Evolutionary conservation across 2,329 filamentous ascomycete species (phyloP).

Genomic region (Venturia effusa): DNA sequence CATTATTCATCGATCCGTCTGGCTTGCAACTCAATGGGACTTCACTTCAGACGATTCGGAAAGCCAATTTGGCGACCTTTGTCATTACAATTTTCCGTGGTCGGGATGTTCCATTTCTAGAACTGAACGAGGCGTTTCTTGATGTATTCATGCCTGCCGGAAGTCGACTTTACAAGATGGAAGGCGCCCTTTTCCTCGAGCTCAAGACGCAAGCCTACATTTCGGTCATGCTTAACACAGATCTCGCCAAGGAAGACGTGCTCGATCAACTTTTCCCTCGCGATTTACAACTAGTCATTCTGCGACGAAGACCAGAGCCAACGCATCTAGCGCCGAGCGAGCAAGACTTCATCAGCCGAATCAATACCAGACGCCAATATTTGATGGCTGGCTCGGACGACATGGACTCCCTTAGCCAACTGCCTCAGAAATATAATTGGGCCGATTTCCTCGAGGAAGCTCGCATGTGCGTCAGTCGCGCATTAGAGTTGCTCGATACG

Average conservation of each 20-base stretch:
- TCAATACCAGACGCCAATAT: constrained; percentile 44
- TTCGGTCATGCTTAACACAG: constrained; percentile 46
- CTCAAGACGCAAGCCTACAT: constrained; percentile 59
- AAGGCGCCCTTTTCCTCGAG: constrained; percentile 50
- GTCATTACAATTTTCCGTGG: constrained; percentile 53
- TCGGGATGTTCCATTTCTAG: constrained; percentile 52
- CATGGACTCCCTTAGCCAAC: constrained; percentile 28
- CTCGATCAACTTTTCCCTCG: constrained; percentile 50
- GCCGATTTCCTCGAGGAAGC: constrained; percentile 48
- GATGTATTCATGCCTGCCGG: constrained; percentile 53
- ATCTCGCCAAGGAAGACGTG: constrained; percentile 44
- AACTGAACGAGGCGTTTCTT: constrained; percentile 52
- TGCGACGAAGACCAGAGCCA: constrained; percentile 43
- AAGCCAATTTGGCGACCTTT: constrained; percentile 55
- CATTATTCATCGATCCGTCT: background rate
- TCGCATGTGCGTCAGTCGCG: constrained; percentile 46
- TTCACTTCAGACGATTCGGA: constrained; percentile 31
- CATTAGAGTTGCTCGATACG: constrained; percentile 32
- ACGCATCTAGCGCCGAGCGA: constrained; percentile 45
- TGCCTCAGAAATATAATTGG: constrained; percentile 53
- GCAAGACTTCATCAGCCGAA: constrained; percentile 46
- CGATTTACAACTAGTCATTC: constrained; percentile 43
- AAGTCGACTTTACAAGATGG: constrained; percentile 46
- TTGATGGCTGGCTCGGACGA: constrained; percentile 45
- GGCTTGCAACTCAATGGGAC: background rate